phyloP scores from a whole-genome alignment of 768 basidiomycete genomes.

The Tricholoma matsutake region DNA sequence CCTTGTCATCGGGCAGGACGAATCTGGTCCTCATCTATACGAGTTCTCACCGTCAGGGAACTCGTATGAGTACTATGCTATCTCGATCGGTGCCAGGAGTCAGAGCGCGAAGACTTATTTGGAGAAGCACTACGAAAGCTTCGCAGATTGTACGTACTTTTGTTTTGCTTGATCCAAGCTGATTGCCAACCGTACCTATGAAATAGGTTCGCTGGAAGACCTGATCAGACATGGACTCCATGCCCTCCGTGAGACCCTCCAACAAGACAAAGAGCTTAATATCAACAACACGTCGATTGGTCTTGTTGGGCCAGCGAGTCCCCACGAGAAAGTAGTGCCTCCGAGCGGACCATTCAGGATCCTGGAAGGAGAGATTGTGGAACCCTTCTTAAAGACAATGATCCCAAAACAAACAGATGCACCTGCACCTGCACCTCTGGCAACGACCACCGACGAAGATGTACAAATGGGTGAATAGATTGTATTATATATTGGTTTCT shows the following conservation, averaged over 20 bases:
- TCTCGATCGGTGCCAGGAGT: slow-evolving; percentile 97
- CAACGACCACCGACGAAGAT: slow-evolving; percentile 61
- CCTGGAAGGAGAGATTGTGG: slow-evolving; percentile 78
- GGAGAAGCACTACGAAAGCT: slow-evolving; percentile 89
- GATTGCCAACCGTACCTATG: not conserved
- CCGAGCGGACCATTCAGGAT: slow-evolving; percentile 75
- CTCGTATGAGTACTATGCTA: slow-evolving; percentile 96
- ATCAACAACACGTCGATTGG: slow-evolving; percentile 93
- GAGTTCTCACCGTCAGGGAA: slow-evolving; percentile 98
- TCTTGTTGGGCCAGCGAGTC: slow-evolving; percentile 75
- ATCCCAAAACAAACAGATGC: slow-evolving; percentile 58
- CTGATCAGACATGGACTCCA: slow-evolving; percentile 92
- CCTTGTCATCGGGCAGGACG: slow-evolving; percentile 94
- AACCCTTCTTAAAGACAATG: slow-evolving; percentile 77
- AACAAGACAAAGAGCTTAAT: slow-evolving; percentile 96
- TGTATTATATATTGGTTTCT: not conserved
- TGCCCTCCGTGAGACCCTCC: slow-evolving; percentile 93
- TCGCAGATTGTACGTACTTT: slow-evolving; percentile 69
- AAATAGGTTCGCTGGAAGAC: slow-evolving; percentile 75
- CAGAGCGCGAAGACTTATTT: slow-evolving; percentile 99
- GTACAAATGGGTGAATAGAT: slow-evolving; percentile 80
- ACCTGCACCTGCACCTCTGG: slow-evolving; percentile 34
- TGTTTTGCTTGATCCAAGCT: not conserved
- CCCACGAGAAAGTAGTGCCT: slow-evolving; percentile 49
- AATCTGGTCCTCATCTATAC: slow-evolving; percentile 95